These are phyloP conservation scores for Mucuna pruriens DNA, from an alignment of 306 rosid species.

Conservation along the genomic window DNA sequence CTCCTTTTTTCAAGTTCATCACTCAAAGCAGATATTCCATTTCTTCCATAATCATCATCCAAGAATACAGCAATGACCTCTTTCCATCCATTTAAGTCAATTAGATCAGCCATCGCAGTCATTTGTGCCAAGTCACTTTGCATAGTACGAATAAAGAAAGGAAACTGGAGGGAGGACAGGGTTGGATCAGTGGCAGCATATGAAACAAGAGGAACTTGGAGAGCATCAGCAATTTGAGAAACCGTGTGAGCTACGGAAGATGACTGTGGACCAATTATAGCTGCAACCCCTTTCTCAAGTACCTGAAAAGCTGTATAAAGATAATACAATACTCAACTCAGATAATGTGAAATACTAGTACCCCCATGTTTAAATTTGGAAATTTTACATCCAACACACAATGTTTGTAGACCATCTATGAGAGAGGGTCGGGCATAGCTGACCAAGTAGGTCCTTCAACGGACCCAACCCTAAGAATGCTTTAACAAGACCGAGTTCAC, in stretches of 20 bases:
- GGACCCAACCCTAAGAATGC: background rate
- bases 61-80: slow-evolving; percentile 72
- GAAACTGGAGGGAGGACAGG: slow-evolving; percentile 87
- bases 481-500: background rate
- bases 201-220: slow-evolving; percentile 86
- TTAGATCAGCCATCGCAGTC: slow-evolving; percentile 78
- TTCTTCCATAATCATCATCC: slow-evolving; percentile 92
- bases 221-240: slow-evolving; percentile 81
- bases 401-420: no score
- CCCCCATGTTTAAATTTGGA: slow-evolving; percentile 31
- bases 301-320: slow-evolving; percentile 71
- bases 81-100: slow-evolving; percentile 83
- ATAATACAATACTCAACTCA: slow-evolving; percentile 38
- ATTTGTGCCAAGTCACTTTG: slow-evolving; percentile 82
- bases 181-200: slow-evolving; percentile 96
- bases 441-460: background rate
- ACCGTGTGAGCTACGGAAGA: slow-evolving; percentile 78
- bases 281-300: slow-evolving; percentile 72
- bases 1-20: slow-evolving; percentile 69
- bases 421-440: background rate
- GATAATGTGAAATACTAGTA: slow-evolving; percentile 34
- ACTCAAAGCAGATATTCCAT: slow-evolving; percentile 71
- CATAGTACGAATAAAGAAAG: slow-evolving; percentile 71
- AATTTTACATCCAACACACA: background rate
- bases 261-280: slow-evolving; percentile 92